phyloP scores from a whole-genome alignment of 139 green algal species.

The Micractinium sp. region DNA sequence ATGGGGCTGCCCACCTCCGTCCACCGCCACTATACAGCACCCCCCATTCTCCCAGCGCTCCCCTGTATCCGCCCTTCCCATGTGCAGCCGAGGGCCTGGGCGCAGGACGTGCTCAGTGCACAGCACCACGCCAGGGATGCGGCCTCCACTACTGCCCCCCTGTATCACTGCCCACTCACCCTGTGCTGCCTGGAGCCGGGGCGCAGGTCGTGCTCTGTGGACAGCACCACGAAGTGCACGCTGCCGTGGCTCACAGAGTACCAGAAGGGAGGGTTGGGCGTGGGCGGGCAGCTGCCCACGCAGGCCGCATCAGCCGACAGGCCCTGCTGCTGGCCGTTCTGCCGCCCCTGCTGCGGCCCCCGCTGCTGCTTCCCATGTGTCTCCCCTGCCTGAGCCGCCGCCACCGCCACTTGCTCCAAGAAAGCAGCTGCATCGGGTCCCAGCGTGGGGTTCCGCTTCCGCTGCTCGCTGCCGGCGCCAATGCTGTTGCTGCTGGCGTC shows the following conservation, averaged over 20 bases:
- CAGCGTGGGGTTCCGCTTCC: conserved; percentile 27
- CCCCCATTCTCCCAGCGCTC: no score
- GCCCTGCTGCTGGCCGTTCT: not conserved
- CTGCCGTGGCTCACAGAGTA: conserved; percentile 66
- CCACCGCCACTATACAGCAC: no score
- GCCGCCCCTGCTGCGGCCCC: not conserved
- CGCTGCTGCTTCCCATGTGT: not conserved
- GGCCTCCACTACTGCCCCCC: not conserved
- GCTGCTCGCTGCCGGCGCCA: not conserved
- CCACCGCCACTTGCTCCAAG: not conserved
- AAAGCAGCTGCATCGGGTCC: not conserved
- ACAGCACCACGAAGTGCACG: conserved; percentile 29
- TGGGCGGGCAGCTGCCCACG: not conserved
- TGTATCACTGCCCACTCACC: conserved; percentile 31
- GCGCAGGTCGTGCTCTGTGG: conserved; percentile 78
- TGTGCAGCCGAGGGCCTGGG: no score
- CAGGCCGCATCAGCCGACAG: not conserved
- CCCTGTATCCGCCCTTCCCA: no score
- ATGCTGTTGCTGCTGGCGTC: not conserved
- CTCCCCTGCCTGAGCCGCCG: not conserved
- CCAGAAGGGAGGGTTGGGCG: conserved; percentile 79
- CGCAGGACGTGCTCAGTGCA: not conserved
- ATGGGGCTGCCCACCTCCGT: no score
- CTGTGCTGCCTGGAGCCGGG: conserved; percentile 63
- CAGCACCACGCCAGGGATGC: not conserved